phyloP scores from a whole-genome alignment of 2,329 filamentous ascomycete genomes.

The Neofusicoccum sp. region DNA sequence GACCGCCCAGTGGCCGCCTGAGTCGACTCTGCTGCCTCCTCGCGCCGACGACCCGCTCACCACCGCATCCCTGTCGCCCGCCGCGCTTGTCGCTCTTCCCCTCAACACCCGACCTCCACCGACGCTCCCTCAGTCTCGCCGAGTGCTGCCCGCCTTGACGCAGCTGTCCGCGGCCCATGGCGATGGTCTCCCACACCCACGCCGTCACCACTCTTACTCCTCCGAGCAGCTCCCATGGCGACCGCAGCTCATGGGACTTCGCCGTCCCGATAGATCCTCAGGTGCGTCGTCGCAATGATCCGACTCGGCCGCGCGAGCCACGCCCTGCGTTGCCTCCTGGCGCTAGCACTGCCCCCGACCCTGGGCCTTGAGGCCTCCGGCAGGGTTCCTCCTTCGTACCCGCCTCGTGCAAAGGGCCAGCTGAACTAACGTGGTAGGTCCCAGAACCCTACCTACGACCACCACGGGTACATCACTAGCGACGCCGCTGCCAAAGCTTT shows the following conservation, averaged over 20 bases:
- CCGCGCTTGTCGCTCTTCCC: conserved; percentile 12
- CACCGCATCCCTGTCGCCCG: conserved; percentile 17
- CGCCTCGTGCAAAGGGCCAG: conserved; percentile 28
- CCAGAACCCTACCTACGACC: conserved; percentile 31
- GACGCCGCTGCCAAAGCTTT: conserved; percentile 30
- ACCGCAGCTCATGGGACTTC: conserved; percentile 40
- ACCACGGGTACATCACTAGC: conserved; percentile 37
- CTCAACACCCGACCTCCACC: conserved; percentile 10
- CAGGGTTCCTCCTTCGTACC: conserved; percentile 27
- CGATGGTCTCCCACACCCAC: conserved; percentile 18
- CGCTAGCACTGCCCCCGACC: conserved; percentile 29
- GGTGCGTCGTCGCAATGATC: conserved; percentile 31
- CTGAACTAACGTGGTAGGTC: conserved; percentile 15
- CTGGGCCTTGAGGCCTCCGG: conserved; percentile 21
- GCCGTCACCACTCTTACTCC: conserved; percentile 41
- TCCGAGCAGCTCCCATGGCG: conserved; percentile 44
- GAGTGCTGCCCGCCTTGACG: neutral
- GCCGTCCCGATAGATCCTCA: conserved; percentile 40
- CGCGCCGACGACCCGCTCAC: conserved; percentile 9
- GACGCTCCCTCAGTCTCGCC: neutral
- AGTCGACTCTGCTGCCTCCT: conserved; percentile 10
- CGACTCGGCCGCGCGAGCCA: neutral
- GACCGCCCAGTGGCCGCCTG: conserved; percentile 6
- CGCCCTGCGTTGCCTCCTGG: neutral
- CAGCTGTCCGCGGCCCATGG: conserved; percentile 4